Percentiles rank a stretch among this genome's conserved stretches.
Evolutionary conservation across 352 stramenopile genomes (phyloP).

Genomic region (Phytophthora quininea): DNA sequence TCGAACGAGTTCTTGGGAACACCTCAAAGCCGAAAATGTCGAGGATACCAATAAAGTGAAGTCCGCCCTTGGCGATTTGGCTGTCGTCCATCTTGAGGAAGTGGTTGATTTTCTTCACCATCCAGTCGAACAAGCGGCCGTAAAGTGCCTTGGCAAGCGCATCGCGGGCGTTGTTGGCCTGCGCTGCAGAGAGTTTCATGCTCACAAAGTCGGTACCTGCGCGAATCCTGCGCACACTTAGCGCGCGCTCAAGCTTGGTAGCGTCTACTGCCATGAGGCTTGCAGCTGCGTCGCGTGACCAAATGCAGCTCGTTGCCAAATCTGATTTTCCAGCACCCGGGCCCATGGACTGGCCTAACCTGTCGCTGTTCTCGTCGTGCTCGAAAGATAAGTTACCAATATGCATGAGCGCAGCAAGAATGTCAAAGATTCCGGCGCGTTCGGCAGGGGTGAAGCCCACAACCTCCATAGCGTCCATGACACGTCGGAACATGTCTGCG

Average conservation of each 20-base stretch:
- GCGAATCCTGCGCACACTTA: slow-evolving; percentile 83
- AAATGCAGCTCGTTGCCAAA: slow-evolving; percentile 63
- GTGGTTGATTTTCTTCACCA: slow-evolving; percentile 88
- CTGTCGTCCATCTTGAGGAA: slow-evolving; percentile 84
- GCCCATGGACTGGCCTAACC: slow-evolving; percentile 43
- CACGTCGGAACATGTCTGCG: slow-evolving; percentile 75
- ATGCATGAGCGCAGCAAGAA: slow-evolving; percentile 87
- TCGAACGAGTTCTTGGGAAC: slow-evolving; percentile 91
- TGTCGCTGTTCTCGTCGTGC: slow-evolving; percentile 72
- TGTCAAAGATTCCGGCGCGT: slow-evolving; percentile 80
- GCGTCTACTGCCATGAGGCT: slow-evolving; percentile 76
- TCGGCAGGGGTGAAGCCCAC: slow-evolving; percentile 84
- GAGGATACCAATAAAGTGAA: slow-evolving; percentile 89
- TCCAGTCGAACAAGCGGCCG: slow-evolving; percentile 90
- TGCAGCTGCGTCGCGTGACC: slow-evolving; percentile 74
- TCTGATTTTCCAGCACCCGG: slow-evolving; percentile 40
- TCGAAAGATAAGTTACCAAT: slow-evolving; percentile 90
- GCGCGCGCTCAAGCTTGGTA: slow-evolving; percentile 67
- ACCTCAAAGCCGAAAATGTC: slow-evolving; percentile 95
- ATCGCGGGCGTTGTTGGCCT: slow-evolving; percentile 85
- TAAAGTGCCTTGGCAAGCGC: slow-evolving; percentile 88
- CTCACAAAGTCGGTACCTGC: slow-evolving; percentile 86
- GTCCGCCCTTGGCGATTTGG: slow-evolving; percentile 58
- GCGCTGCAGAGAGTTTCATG: slow-evolving; percentile 81
- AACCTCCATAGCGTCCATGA: slow-evolving; percentile 82